A percentile compares a stretch with the other conserved stretches of the same genome.
Evolutionary conservation across 2,329 filamentous ascomycete species (phyloP).

Genomic region (Ceratocystis diversiconidia): DNA sequence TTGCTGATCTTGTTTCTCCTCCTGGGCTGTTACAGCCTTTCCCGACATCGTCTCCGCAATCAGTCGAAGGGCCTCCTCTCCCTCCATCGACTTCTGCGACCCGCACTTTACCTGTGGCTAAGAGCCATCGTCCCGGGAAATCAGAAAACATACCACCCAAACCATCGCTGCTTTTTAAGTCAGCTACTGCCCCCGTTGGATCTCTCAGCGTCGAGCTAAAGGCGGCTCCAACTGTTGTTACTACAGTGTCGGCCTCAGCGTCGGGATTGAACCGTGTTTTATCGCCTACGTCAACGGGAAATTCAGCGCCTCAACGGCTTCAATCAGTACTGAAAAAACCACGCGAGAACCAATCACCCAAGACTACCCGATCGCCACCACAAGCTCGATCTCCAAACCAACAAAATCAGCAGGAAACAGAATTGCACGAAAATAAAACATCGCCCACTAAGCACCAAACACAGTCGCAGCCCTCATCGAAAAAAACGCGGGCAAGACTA

Average conservation of each 20-base stretch:
- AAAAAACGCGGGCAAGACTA: slow-evolving; percentile 22
- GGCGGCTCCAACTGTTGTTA: slow-evolving; percentile 9
- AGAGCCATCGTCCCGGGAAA: slow-evolving; percentile 18
- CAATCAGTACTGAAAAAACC: slow-evolving; percentile 14
- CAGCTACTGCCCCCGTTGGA: slow-evolving; percentile 4
- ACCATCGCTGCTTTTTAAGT: slow-evolving; percentile 8
- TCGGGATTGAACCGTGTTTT: slow-evolving; percentile 17
- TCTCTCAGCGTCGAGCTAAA: neutral
- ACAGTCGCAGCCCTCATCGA: slow-evolving; percentile 13
- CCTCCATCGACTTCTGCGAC: slow-evolving; percentile 31
- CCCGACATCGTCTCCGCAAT: slow-evolving; percentile 24
- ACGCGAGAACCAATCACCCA: slow-evolving; percentile 19
- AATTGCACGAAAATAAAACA: neutral
- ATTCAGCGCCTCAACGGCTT: slow-evolving; percentile 14
- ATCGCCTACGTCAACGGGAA: slow-evolving; percentile 21
- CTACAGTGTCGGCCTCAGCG: slow-evolving; percentile 14
- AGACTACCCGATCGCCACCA: slow-evolving; percentile 12
- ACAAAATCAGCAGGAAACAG: neutral
- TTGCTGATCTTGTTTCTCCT: slow-evolving; percentile 31
- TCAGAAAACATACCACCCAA: slow-evolving; percentile 17
- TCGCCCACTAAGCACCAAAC: neutral
- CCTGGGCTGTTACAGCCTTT: slow-evolving; percentile 20
- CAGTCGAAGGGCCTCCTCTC: slow-evolving; percentile 20
- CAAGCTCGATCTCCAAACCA: slow-evolving; percentile 16
- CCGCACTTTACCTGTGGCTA: slow-evolving; percentile 21